Evolutionary conservation across 2,329 filamentous ascomycete species (phyloP), one percentile per base, ranked within the genome.

Genomic region (Paracorniculantispora psalliotae): DNA sequence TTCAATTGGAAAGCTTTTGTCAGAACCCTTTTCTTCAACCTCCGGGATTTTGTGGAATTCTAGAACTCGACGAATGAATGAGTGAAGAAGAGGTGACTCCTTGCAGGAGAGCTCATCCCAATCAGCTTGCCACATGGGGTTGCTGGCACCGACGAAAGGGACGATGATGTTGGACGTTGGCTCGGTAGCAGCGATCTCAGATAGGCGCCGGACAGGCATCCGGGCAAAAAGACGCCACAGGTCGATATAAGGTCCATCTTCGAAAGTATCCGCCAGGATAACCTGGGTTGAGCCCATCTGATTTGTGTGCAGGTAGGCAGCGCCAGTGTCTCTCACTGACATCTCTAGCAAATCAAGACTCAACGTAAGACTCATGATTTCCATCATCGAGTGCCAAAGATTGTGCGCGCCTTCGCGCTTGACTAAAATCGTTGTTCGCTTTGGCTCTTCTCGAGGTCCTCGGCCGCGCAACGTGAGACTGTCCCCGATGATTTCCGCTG

Each of bases 71-170:
- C 60, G 58, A 5, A 67, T 65, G 59, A 76, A 76, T 2, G 67
- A 68, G 25, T 67, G 62, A 13, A 63, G 39, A 17, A 63, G 50
- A 3, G 59, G 25, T 7, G 60, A 69, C 10, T 64, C 61, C n/a
- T 57, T 59, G 62, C 74, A 78, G 30, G 66, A 59, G 21, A 66
- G 65, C 6, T 66, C 55, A 5, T 67, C 63, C 69, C 71, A 75
- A 61, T 77, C 73, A n/a, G 70, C 72, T 59, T 74, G 69, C 76
- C 76, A 78, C 19, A 75, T 61, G 0, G 76, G 74, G 61, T 75
- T 77, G 63, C 69, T 71, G 21, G 67, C 72, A 46, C 75, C 75
- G 12, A 75, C 66, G 3, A 78, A 63, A 1, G 75, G 75, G 21
- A 77, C 60, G 55, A 78, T 71, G 35, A 77, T 33, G 55, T 72